Base-by-base conservation (phyloP, 208 protist genomes). In the Acanthamoeba triangularis region DNA sequence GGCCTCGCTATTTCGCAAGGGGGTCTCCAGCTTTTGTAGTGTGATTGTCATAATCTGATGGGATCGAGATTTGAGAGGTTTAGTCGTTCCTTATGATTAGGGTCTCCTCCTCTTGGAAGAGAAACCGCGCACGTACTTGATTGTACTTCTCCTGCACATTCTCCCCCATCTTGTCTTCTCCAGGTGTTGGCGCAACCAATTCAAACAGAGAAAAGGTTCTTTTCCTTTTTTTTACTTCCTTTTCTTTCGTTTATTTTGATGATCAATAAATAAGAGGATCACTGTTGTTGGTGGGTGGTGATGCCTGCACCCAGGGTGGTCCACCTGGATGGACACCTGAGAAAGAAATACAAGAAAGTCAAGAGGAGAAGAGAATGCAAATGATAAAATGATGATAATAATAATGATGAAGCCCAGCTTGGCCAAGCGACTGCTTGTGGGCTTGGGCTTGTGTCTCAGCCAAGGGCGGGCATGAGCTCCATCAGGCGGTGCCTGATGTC, bases 81-180 rank as follows among this genome's bases (percentile, higher is more conserved):
- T 14, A 18, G 52, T 41, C 3, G 14, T 10, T 41, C 11, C 13
- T 30, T 28, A 41, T 56, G 47, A 23, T 18, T 47, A 33, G 35
- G 37, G 37, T 41, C 13, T 35, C 65, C 65, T 30, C 14, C 44
- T 82, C 1, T 23, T 2, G 8, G 52, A 47, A 47, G 74, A 20
- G 44, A 6, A 18, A 63, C n/a, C n/a, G n/a, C 5, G 23, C n/a
- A 52, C 41, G 11, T 47, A 90, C 84, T 25, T 67, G 47, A 30
- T 90, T 90, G 33, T 90, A 90, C 54, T 90, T 90, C 54, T 90
- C 84, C 52, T 90, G 84, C 35, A 90, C 33, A 47, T 67, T 63
- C 10, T 63, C 56, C 37, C 33, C 56, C 84, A 69, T 67, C 84
- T 69, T 90, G 23, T 16, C n/a, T 78, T 8, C 69, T 2, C 8